phyloP scores from a whole-genome alignment of 2,329 filamentous ascomycete species.

The Trichoderma atrobrunneum region DNA sequence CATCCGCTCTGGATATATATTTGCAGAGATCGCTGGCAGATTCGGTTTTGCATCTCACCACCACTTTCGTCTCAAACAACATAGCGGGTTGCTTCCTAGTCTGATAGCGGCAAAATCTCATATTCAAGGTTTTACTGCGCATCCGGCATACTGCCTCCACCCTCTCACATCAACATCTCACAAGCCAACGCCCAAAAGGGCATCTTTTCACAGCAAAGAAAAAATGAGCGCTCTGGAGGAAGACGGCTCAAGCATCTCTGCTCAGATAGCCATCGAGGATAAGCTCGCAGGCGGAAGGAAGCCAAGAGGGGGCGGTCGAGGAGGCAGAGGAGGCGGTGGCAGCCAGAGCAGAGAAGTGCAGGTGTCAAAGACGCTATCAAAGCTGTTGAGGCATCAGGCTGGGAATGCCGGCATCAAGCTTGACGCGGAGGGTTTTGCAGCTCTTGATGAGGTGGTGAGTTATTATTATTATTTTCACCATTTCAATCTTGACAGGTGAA shows the following conservation, averaged over 20 bases:
- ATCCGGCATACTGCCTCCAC: not conserved
- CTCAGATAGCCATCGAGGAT: conserved; percentile 27
- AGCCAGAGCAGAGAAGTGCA: conserved; percentile 43
- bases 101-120: not conserved
- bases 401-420: conserved; percentile 54
- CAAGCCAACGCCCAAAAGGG: not conserved
- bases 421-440: conserved; percentile 58
- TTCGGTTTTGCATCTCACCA: no score
- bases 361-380: conserved; percentile 54
- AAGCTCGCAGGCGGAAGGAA: conserved; percentile 22
- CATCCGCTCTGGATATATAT: not conserved
- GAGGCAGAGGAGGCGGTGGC: conserved; percentile 33
- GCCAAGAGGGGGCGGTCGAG: conserved; percentile 29
- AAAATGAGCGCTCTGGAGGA: conserved; percentile 11
- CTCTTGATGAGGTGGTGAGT: conserved; percentile 58
- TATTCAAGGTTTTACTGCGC: not conserved
- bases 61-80: not conserved
- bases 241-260: conserved; percentile 1
- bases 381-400: conserved; percentile 56
- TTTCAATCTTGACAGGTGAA: not conserved
- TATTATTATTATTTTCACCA: not conserved
- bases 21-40: not conserved
- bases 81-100: not conserved
- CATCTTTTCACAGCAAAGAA: not conserved
- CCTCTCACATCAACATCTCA: not conserved